These are phyloP conservation scores for Umbelopsis sp. DNA, from an alignment of 192 early-diverging fungal species.

Conservation along the genomic window DNA sequence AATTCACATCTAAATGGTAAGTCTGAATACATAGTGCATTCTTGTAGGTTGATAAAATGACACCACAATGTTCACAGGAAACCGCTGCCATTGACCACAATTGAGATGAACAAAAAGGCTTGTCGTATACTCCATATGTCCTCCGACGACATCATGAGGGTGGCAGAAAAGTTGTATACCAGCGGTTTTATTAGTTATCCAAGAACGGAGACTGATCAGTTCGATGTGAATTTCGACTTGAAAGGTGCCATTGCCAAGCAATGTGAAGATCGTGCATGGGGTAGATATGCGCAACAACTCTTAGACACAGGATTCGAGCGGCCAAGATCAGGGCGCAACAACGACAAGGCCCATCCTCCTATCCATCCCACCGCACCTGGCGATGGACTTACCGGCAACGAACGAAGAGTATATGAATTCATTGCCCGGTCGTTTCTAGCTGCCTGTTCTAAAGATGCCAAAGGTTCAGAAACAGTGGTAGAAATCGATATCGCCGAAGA, in stretches of 20 bases:
- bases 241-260: conserved; percentile 67
- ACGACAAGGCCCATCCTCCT: conserved; percentile 98
- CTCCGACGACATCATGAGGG: conserved; percentile 80
- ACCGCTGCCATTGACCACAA: conserved; percentile 91
- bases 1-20: conserved; percentile 82
- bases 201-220: conserved; percentile 95
- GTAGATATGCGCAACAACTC: conserved; percentile 51
- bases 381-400: conserved; percentile 62
- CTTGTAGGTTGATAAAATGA: background rate
- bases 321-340: conserved; percentile 82
- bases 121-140: conserved; percentile 70
- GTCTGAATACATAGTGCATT: background rate
- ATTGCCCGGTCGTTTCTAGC: conserved; percentile 88
- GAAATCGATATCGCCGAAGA: conserved; percentile 73
- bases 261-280: conserved; percentile 46
- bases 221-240: conserved; percentile 75
- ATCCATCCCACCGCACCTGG: conserved; percentile 84
- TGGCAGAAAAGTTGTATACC: conserved; percentile 90
- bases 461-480: conserved; percentile 82
- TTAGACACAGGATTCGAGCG: conserved; percentile 65
- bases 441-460: conserved; percentile 89
- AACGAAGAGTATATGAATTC: conserved; percentile 83
- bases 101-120: conserved; percentile 90
- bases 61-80: conserved; percentile 51
- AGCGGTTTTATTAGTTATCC: conserved; percentile 93